Evolutionary conservation across 306 rosid genomes (phyloP), one percentile per base, ranked within the genome.

Genomic region (Fagus sylvatica): DNA sequence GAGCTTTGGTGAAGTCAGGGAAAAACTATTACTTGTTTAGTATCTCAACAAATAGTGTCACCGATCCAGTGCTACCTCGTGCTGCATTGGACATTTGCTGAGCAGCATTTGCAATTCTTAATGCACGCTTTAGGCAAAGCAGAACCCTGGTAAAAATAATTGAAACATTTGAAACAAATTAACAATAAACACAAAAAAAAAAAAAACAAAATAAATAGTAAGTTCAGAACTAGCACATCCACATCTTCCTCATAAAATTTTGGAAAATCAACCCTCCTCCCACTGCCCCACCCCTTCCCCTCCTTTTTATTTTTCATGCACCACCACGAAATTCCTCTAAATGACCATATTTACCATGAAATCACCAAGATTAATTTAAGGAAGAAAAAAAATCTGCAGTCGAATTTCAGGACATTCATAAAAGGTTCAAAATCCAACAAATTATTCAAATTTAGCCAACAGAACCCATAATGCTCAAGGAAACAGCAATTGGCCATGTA

Each of bases 81-180:
- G 98, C 76, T 36, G 94, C 97, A 80, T 80, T 92, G 69, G 94
- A 34, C 98, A 90, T 90, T 88, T 92, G 97, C 82, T 90, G 98
- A 66, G 96, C 97, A 72, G 97, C 97, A 69, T 94, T 92, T 75
- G 97, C 98, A 65, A 94, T 94, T 85, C 97, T 88, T 76, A 90
- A 78, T 53, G 98, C 94, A 60, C 97, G 94, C 85, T 94, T 94
- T 48, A 94, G 90, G 90, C 98, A 94, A 57, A 90, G 83, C 76
- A 94, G 75, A 77, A 94, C 98, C 86, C 98, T 92, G 87, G 76
- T 82, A 72, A 64, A 80, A 62, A 75, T 57, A 74, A 70, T 53
- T 22, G 36, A 33, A 57, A 53, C 43, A 28, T 36, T 10, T 37
- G 43, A 16, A 71, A n/a, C 4, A 60, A 46, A 60, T 19, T 34